phyloP scores from a whole-genome alignment of 2,329 filamentous ascomycete genomes.

The Fusarium sp. region DNA sequence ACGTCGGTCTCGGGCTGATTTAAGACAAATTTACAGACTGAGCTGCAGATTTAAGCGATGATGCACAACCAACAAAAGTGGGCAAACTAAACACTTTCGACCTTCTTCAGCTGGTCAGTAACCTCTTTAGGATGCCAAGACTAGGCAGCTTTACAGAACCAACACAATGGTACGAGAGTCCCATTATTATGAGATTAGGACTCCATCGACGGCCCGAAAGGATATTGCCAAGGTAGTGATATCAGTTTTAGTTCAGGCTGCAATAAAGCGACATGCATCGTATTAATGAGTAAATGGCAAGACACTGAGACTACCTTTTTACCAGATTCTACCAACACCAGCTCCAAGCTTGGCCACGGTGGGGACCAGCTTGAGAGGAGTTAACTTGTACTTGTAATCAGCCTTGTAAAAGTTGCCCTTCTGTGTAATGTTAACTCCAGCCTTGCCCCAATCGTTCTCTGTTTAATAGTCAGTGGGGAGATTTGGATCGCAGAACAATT shows the following conservation, averaged over 20 bases:
- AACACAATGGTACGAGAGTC: not conserved
- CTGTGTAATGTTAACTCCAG: slow-evolving; percentile 61
- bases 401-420: slow-evolving; percentile 59
- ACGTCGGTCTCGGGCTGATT: not conserved
- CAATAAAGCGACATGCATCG: not conserved
- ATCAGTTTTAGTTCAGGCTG: not conserved
- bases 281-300: not conserved
- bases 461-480: not conserved
- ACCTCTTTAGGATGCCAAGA: not conserved
- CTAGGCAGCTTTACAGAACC: not conserved
- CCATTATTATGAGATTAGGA: not conserved
- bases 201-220: not conserved
- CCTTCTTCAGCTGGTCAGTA: not conserved
- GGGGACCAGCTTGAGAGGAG: slow-evolving; percentile 54
- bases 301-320: rapidly evolving
- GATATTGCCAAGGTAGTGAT: not conserved
- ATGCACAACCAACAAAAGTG: not conserved
- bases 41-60: not conserved
- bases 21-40: not conserved
- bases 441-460: slow-evolving; percentile 58
- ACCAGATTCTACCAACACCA: slow-evolving; percentile 55
- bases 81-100: not conserved
- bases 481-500: slow-evolving; percentile 18
- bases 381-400: slow-evolving; percentile 59
- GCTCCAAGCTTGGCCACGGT: slow-evolving; percentile 54